Percentiles rank a stretch among this genome's conserved stretches.
Conservation (phyloP, 2,329 filamentous ascomycete genomes). For the Aspergillus sp. region DNA sequence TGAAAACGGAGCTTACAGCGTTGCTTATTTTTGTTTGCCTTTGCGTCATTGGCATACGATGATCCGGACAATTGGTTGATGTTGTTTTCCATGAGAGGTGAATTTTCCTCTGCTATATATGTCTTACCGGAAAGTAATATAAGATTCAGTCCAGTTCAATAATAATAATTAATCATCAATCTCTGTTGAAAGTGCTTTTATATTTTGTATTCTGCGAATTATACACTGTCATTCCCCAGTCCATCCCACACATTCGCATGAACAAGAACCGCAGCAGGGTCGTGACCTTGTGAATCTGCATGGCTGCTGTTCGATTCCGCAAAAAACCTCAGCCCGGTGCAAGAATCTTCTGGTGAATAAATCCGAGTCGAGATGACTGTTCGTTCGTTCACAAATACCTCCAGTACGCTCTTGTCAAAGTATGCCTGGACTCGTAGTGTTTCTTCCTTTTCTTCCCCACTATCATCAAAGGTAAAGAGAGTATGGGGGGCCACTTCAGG, state of each 20-base stretch:
- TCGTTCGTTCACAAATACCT: constrained; percentile 44
- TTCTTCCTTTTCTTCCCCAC: constrained; percentile 24
- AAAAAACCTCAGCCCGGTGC: constrained; percentile 17
- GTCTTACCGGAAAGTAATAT: constrained; percentile 1
- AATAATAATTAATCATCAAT: constrained; percentile 8
- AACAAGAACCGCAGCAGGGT: constrained; percentile 8
- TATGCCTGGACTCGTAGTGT: constrained; percentile 37
- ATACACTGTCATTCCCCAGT: constrained; percentile 2
- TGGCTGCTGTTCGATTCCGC: constrained; percentile 7
- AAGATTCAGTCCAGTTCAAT: constrained; percentile 16
- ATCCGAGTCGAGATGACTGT: constrained; percentile 38
- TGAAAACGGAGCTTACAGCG: background rate
- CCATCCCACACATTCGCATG: constrained; percentile 21
- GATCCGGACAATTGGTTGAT: no score
- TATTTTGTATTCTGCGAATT: no score
- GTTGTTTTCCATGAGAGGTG: no score
- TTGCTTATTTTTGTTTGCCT: no score
- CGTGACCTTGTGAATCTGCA: background rate
- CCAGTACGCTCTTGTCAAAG: constrained; percentile 40
- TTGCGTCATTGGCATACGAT: no score
- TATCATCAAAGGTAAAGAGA: constrained; percentile 33
- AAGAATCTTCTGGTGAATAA: constrained; percentile 18
- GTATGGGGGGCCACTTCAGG: constrained; percentile 41
- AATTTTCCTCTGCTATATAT: no score
- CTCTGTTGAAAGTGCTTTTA: no score